These are phyloP conservation scores for Trichoderma sp. DNA, from an alignment of 2,329 filamentous ascomycete genomes.

Conservation along the genomic window DNA sequence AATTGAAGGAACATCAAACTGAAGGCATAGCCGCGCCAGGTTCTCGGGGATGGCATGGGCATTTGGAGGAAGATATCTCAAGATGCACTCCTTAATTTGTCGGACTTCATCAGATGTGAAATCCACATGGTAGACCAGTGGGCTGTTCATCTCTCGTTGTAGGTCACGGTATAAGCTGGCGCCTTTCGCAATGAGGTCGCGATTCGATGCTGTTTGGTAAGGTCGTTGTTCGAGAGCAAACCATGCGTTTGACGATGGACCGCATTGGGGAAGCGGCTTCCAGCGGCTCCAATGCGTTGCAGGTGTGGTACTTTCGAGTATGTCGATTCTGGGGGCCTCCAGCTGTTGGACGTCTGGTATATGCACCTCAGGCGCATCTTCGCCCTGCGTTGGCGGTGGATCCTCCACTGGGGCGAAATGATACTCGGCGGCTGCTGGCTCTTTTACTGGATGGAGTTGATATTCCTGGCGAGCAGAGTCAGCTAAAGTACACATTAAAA, in stretches of 20 bases:
- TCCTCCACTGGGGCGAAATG: background rate
- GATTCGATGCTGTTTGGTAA: constrained; percentile 34
- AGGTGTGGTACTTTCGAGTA: background rate
- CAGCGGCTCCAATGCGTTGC: background rate
- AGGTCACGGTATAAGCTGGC: constrained; percentile 17
- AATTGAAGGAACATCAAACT: constrained; percentile 32
- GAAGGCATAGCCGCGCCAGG: constrained; percentile 29
- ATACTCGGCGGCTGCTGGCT: background rate
- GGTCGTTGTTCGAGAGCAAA: constrained; percentile 29
- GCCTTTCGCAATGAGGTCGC: constrained; percentile 35
- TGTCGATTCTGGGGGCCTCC: background rate
- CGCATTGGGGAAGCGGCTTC: background rate
- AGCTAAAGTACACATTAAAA: background rate
- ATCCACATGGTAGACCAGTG: constrained; percentile 47
- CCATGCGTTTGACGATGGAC: constrained; percentile 18
- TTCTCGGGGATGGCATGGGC: constrained; percentile 29
- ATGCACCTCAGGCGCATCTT: background rate
- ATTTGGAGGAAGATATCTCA: constrained; percentile 23
- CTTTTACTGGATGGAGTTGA: background rate
- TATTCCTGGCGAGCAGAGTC: constrained; percentile 2
- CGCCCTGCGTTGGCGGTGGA: background rate
- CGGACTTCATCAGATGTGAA: constrained; percentile 45
- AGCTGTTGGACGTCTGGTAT: background rate
- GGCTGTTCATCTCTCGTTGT: constrained; percentile 19
- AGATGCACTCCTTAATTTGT: constrained; percentile 32